These are phyloP conservation scores for Macadamia integrifolia DNA, from an alignment of 164 flowering plant genomes.

Conservation along the genomic window DNA sequence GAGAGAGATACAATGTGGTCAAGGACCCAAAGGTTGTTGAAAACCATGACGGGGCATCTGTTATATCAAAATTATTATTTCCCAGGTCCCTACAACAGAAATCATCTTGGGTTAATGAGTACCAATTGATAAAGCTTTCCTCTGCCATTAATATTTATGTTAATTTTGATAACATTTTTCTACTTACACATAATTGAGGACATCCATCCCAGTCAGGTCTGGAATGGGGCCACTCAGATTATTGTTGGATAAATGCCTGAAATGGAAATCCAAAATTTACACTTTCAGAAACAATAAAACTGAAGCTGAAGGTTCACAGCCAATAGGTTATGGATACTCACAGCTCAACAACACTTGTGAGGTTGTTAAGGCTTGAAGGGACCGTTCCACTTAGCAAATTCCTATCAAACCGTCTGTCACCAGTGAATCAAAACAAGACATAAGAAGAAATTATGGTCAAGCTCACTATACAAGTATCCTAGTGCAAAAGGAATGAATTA, in stretches of 20 bases:
- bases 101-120: not conserved
- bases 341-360: slow-evolving; percentile 37
- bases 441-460: not conserved
- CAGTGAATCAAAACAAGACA: no score
- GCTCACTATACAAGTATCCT: no score
- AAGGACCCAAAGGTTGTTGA: slow-evolving; percentile 31
- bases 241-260: slow-evolving; percentile 51
- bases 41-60: slow-evolving; percentile 43
- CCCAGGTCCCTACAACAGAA: slow-evolving; percentile 43
- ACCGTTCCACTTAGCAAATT: slow-evolving; percentile 37
- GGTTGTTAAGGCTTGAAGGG: slow-evolving; percentile 47
- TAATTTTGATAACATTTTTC: not conserved
- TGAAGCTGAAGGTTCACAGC: no score
- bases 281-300: no score
- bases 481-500: no score
- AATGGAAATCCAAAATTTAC: not conserved
- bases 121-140: not conserved
- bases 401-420: slow-evolving; percentile 50
- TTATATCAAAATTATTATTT: slow-evolving; percentile 38
- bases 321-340: slow-evolving; percentile 21
- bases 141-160: no score
- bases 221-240: slow-evolving; percentile 44
- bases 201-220: slow-evolving; percentile 40
- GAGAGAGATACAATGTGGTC: slow-evolving; percentile 39
- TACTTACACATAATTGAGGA: slow-evolving; percentile 46